Conservation (phyloP, 352 stramenopile species). For the Saprolegnia parasitica region DNA sequence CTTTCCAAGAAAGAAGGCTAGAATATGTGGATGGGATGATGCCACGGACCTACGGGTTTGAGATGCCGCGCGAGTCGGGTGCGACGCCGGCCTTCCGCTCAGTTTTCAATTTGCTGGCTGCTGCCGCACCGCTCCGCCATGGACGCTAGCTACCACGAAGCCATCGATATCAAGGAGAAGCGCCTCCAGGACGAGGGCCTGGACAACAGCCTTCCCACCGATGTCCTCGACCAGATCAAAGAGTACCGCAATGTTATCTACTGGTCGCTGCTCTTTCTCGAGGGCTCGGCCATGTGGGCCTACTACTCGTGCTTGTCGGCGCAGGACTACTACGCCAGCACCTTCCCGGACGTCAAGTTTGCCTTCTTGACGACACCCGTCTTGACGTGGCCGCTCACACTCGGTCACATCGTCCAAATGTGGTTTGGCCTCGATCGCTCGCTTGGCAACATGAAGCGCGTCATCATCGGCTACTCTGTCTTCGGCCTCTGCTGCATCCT, state of each 20-base stretch:
- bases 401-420: constrained; percentile 53
- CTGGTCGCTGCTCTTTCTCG: constrained; percentile 64
- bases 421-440: constrained; percentile 53
- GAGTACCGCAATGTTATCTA: constrained; percentile 52
- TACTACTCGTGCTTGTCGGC: constrained; percentile 73
- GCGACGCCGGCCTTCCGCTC: too few relatives aligned
- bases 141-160: constrained; percentile 12
- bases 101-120: background rate
- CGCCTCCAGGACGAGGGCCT: background rate
- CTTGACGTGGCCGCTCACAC: constrained; percentile 56
- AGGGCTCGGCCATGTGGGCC: constrained; percentile 61
- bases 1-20: too few relatives aligned
- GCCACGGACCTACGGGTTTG: too few relatives aligned
- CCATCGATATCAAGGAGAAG: constrained; percentile 20
- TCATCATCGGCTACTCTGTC: constrained; percentile 47
- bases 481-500: constrained; percentile 32
- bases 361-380: constrained; percentile 58
- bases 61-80: too few relatives aligned
- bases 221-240: constrained; percentile 56
- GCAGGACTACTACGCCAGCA: constrained; percentile 52
- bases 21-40: too few relatives aligned
- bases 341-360: constrained; percentile 58
- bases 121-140: background rate
- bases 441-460: constrained; percentile 39
- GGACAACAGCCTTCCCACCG: constrained; percentile 36